phyloP scores from a whole-genome alignment of 225 moss, liverwort and hornwort genomes.

The Pseudoscleropodium purum region DNA sequence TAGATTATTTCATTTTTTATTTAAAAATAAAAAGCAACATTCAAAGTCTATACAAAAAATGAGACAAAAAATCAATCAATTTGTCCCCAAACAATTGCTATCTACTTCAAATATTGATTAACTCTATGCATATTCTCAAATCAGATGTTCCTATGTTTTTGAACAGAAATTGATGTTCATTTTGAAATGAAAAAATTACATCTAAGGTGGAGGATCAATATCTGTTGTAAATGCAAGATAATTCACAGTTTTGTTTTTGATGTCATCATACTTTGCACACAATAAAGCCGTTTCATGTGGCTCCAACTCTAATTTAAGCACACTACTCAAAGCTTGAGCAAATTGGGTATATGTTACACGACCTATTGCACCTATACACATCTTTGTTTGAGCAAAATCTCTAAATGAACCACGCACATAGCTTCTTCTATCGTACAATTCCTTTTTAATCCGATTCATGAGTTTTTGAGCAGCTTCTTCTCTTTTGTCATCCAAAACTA shows the following conservation, averaged over 20 bases:
- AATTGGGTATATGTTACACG: slow-evolving; percentile 91
- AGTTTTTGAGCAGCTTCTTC: slow-evolving; percentile 36
- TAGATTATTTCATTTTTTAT: accelerated
- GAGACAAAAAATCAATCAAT: neutral
- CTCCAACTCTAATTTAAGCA: slow-evolving; percentile 49
- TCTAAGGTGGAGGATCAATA: slow-evolving; percentile 50
- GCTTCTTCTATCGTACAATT: slow-evolving; percentile 45
- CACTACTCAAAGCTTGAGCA: slow-evolving; percentile 72
- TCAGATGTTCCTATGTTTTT: neutral
- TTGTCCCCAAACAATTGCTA: no score
- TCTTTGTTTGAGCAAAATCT: slow-evolving; percentile 74
- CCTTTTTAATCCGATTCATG: slow-evolving; percentile 33
- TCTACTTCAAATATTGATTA: neutral
- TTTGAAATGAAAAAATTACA: neutral
- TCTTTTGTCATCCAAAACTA: slow-evolving; percentile 43
- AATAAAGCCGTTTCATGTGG: slow-evolving; percentile 55
- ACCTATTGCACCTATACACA: slow-evolving; percentile 76
- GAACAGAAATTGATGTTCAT: no score
- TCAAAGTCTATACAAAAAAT: neutral
- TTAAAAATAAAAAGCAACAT: neutral
- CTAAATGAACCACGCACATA: slow-evolving; percentile 70
- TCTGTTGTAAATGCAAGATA: slow-evolving; percentile 87
- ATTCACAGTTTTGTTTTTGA: slow-evolving; percentile 73
- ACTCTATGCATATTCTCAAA: neutral
- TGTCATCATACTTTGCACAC: slow-evolving; percentile 83